Base-by-base conservation (phyloP, 768 basidiomycete genomes). In the Cantharellus cinnabarinus region DNA sequence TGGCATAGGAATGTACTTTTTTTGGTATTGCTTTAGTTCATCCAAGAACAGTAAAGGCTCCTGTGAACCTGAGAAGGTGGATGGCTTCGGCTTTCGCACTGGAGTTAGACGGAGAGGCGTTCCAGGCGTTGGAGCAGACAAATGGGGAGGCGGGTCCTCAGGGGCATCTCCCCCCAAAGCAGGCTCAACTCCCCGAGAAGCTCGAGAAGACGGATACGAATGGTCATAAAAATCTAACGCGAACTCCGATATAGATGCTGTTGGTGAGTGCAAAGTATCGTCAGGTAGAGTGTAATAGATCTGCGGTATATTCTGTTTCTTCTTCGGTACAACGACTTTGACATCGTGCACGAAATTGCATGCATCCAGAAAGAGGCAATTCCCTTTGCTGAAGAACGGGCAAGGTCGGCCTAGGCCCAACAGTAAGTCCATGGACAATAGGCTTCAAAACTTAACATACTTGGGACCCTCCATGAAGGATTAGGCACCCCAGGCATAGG, bases 291-390 rank as follows among this genome's bases (percentile, higher is more conserved):
- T 54, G 52, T 54, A 54, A 10, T 10, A 54, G 35, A 54, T 54
- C 38, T 54, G 10, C 10, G 52, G 52, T 7, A 54, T 10, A 7
- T 7, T 7, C 10, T 37, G 7, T 10, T 10, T 54, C 7, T 54
- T 10, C 10, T 37, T 7, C 10, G 52, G 10, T 7, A 10, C 38
- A 7, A 7, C 38, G 52, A 54, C 35, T 10, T 60, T 62, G 54
- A 58, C 56, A 39, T 39, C 20, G 35, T 62, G 61, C 20, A 60
- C 38, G 56, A 62, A 62, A 57, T 62, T 62, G 61, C 61, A 62
- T 14, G 61, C 37, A 4, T 56, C 41, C 4, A 55, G 34, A 41
- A 62, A 62, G 61, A 48, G 50, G 48, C 61, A 62, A n/a, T 57
- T 62, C 34, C 61, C 61, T 37, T 39, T 38, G 34, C 60, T 57